Percentiles rank a stretch among this genome's conserved stretches.
phyloP scores from a whole-genome alignment of 2,329 filamentous ascomycete genomes.

The Pseudocercospora fuligena region DNA sequence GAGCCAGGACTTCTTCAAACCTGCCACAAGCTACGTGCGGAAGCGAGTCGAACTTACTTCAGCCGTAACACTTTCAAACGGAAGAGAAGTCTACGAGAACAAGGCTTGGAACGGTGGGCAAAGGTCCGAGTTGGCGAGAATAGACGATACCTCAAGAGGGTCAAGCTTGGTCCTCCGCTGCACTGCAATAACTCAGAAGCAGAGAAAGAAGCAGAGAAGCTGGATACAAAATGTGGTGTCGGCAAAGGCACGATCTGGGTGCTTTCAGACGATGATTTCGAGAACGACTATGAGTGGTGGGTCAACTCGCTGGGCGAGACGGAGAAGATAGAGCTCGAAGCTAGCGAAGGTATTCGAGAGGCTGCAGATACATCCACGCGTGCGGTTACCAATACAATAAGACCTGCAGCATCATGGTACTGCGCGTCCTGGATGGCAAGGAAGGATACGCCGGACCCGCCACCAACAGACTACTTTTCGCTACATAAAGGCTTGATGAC shows the following conservation, averaged over 20 bases:
- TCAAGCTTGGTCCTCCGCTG: constrained; percentile 13
- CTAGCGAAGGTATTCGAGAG: neutral
- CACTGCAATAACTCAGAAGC: constrained; percentile 24
- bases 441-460: constrained; percentile 1
- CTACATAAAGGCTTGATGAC: constrained; percentile 17
- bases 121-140: constrained; percentile 20
- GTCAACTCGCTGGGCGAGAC: constrained; percentile 22
- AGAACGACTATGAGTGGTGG: constrained; percentile 23
- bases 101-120: constrained; percentile 19
- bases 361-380: neutral
- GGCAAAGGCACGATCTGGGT: constrained; percentile 21
- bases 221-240: constrained; percentile 18
- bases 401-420: constrained; percentile 18
- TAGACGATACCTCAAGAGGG: constrained; percentile 14
- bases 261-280: constrained; percentile 12
- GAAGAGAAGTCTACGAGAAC: constrained; percentile 17
- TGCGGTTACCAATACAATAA: neutral
- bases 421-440: constrained; percentile 14
- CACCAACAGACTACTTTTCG: constrained; percentile 19
- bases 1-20: constrained; percentile 20
- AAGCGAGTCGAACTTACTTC: constrained; percentile 17
- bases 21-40: constrained; percentile 20
- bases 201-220: constrained; percentile 15
- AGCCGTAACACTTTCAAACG: constrained; percentile 24
- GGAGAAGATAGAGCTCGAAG: constrained; percentile 14